Percentiles rank a stretch among this genome's conserved stretches.
Conservation (phyloP, 371 early-diverging fungal species). For the Lichtheimia hyalospora region DNA sequence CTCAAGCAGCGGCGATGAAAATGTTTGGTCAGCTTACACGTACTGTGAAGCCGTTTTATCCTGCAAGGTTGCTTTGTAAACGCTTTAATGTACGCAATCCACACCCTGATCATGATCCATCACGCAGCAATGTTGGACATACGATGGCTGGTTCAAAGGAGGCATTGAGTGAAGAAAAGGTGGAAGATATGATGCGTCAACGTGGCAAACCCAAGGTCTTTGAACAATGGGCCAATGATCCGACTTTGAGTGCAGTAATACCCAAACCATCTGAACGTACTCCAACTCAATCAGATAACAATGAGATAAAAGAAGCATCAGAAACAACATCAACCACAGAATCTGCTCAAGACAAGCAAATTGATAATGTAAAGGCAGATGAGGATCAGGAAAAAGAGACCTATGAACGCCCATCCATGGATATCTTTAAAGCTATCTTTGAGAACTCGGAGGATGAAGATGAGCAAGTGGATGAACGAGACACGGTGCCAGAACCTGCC, state of each 20-base stretch:
- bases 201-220: conserved; percentile 4
- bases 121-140: conserved; percentile 22
- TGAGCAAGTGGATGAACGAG: conserved; percentile 42
- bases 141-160: conserved; percentile 44
- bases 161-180: conserved; percentile 56
- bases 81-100: conserved; percentile 82
- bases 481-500: conserved; percentile 9
- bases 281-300: not conserved
- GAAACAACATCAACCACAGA: conserved; percentile 2
- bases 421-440: conserved; percentile 87
- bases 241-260: conserved; percentile 32
- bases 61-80: conserved; percentile 75
- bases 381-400: conserved; percentile 43
- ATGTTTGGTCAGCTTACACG: conserved; percentile 82
- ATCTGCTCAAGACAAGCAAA: conserved; percentile 5
- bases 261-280: conserved; percentile 45
- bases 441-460: conserved; percentile 66
- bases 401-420: conserved; percentile 75
- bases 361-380: conserved; percentile 6
- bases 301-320: not conserved
- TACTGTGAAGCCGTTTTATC: conserved; percentile 60
- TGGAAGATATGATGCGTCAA: conserved; percentile 57
- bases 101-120: conserved; percentile 57
- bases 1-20: conserved; percentile 67
- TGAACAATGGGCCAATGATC: conserved; percentile 25